Evolutionary conservation across 768 basidiomycete genomes (phyloP), one percentile per base, ranked within the genome.

Genomic region (Clavulina sp.): DNA sequence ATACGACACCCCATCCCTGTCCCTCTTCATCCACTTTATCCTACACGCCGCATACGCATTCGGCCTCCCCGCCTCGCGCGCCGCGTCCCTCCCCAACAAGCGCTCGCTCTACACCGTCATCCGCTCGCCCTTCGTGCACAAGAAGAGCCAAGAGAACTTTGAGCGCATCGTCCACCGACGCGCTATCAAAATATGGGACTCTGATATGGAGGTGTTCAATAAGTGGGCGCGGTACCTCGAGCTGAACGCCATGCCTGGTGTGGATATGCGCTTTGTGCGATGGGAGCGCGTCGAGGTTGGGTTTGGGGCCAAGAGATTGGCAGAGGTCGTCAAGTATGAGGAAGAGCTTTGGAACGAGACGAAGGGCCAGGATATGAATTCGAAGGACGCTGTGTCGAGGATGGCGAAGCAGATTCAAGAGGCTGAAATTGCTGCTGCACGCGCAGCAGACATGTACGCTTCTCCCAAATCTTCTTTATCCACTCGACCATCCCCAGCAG

Each of bases 111-210:
- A 85, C 80, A 95, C 93, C 0, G 91, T 95, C 18, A 71, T 74
- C 5, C 76, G 81, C 32, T 75, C 77, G 3, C 92, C 93, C 6
- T 97, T 97, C 62, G 80, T 76, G 4, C 82, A 92, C 64, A 97
- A 97, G 62, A 95, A 93, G 66, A 69, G 75, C 18, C 91, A 96
- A 65, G 91, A 97, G 69, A 97, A 96, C 66, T 97, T 93, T 63
- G 82, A 89, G 63, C 70, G 86, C 26, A 75, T 70, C 59, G 79
- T 81, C 50, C 84, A 92, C 61, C 85, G 84, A 61, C 75, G 92
- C 7, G 74, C 75, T 34, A 77, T 97, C 66, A 92, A 89, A 65
- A 84, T 89, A 0, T 97, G 76, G 73, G 93, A 97, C 64, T 77
- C 89, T 18, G 73, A 91, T 60, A 68, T 74, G 2, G 77, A 80